A percentile compares a stretch with the other conserved stretches of the same genome.
Evolutionary conservation across 306 rosid species (phyloP).

Genomic region (Sophora flavescens): DNA sequence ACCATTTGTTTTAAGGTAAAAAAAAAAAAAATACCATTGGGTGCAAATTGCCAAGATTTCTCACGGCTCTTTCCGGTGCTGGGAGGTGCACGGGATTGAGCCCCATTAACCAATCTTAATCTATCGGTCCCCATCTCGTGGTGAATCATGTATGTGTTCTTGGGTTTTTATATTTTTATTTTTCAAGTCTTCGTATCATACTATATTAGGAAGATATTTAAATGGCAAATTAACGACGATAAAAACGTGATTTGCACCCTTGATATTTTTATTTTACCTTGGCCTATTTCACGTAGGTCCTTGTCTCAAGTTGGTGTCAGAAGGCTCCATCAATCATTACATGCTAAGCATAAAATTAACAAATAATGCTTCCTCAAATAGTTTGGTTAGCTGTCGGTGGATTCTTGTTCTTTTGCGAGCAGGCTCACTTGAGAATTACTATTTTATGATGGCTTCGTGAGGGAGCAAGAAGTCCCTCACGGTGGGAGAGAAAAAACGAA

Average conservation of each 20-base stretch:
- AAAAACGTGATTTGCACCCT: background rate
- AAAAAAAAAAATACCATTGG: background rate
- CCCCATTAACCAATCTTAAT: slow-evolving; percentile 9
- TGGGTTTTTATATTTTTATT: background rate
- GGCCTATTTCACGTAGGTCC: background rate
- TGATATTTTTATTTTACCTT: background rate
- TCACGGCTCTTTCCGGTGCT: slow-evolving; percentile 6
- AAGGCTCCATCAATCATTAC: slow-evolving; percentile 25
- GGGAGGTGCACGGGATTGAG: background rate
- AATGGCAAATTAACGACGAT: slow-evolving; percentile 15
- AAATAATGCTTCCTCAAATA: slow-evolving; percentile 9
- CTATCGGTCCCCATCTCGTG: slow-evolving; percentile 22
- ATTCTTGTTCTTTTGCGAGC: background rate
- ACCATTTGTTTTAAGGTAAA: background rate
- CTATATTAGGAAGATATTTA: background rate
- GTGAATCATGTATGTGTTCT: slow-evolving; percentile 1
- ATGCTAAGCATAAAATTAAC: slow-evolving; percentile 19
- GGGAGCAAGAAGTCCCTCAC: no score
- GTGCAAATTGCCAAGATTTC: background rate
- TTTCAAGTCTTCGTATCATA: slow-evolving; percentile 15
- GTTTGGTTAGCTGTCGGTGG: slow-evolving; percentile 37
- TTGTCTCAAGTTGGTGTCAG: slow-evolving; percentile 6
- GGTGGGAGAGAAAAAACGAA: no score
- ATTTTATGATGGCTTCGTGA: no score
- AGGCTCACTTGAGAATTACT: background rate